Evolutionary conservation across 2,329 filamentous ascomycete species (phyloP).

Genomic region (Rasamsonia emersonii): DNA sequence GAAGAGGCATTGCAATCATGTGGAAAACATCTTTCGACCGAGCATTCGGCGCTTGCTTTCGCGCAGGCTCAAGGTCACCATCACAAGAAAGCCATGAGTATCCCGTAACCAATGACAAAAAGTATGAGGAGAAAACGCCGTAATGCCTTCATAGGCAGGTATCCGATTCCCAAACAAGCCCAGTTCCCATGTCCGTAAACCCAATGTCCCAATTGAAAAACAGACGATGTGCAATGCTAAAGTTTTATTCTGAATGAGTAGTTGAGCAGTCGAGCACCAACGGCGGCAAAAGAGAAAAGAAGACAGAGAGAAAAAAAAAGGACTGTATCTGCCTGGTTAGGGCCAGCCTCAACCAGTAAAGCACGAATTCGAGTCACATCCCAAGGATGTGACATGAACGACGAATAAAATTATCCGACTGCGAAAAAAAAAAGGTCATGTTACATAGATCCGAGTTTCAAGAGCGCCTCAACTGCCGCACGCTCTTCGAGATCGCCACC

Average conservation of each 20-base stretch:
- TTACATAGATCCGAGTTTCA: slow-evolving; percentile 42
- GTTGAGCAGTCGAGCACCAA: neutral
- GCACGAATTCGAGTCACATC: neutral
- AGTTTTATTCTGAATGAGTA: no score
- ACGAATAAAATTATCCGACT: slow-evolving; percentile 3
- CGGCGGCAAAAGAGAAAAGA: neutral
- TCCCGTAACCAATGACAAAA: slow-evolving; percentile 5
- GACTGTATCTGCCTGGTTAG: neutral
- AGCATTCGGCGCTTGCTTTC: slow-evolving; percentile 11
- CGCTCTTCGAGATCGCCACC: slow-evolving; percentile 34
- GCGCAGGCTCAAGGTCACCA: slow-evolving; percentile 11
- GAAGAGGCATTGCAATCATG: no score
- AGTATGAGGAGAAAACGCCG: slow-evolving; percentile 8
- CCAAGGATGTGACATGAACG: slow-evolving; percentile 3
- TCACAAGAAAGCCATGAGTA: slow-evolving; percentile 5
- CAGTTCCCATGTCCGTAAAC: slow-evolving; percentile 5
- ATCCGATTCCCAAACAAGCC: slow-evolving; percentile 9
- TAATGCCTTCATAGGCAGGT: slow-evolving; percentile 11
- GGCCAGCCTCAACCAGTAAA: slow-evolving; percentile 4
- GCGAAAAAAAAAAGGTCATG: slow-evolving; percentile 7
- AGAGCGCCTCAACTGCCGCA: slow-evolving; percentile 40
- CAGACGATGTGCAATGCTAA: no score
- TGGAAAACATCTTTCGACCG: slow-evolving; percentile 7
- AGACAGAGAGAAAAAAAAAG: neutral
- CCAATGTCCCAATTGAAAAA: no score